Percentiles rank a stretch among this genome's conserved stretches.
These are phyloP conservation scores for Boletus semigastroideus DNA, from an alignment of 1,284 basidiomycete genomes.

Conservation along the genomic window DNA sequence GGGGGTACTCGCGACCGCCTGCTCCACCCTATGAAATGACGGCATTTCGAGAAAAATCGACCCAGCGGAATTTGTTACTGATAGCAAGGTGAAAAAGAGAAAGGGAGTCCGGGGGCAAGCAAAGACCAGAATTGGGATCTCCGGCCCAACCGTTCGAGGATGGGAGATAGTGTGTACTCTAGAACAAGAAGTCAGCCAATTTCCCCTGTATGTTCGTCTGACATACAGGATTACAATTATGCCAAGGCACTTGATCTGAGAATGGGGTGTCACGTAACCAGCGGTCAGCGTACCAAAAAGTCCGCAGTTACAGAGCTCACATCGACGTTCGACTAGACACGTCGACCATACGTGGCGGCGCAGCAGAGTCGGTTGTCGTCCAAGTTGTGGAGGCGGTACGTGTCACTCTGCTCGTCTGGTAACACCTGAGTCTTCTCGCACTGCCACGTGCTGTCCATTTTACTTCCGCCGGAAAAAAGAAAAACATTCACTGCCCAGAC, in stretches of 20 bases:
- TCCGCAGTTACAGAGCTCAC: not conserved
- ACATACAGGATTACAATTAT: not conserved
- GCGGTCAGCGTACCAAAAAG: not conserved
- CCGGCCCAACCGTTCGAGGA: too few species aligned
- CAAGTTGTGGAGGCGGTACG: too few species aligned
- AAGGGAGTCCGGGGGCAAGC: constrained; percentile 17
- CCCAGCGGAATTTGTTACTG: too few species aligned
- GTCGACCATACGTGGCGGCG: not conserved
- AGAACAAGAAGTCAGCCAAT: not conserved
- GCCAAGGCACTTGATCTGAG: too few species aligned
- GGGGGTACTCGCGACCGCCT: not conserved
- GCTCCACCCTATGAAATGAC: constrained; percentile 20
- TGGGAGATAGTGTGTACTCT: too few species aligned
- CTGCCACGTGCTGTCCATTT: too few species aligned
- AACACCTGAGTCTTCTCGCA: too few species aligned
- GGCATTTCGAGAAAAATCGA: constrained; percentile 2
- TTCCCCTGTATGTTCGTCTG: not conserved
- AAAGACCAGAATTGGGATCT: not conserved
- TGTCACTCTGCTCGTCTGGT: too few species aligned
- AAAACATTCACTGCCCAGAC: not conserved
- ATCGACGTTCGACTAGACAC: too few species aligned
- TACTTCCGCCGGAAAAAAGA: too few species aligned
- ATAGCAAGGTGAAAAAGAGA: too few species aligned
- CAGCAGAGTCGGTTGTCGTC: too few species aligned
- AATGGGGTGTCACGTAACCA: not conserved